Evolutionary conservation across 2,329 filamentous ascomycete genomes (phyloP), one percentile per base, ranked within the genome.

Genomic region (Elsinoe necatrix): DNA sequence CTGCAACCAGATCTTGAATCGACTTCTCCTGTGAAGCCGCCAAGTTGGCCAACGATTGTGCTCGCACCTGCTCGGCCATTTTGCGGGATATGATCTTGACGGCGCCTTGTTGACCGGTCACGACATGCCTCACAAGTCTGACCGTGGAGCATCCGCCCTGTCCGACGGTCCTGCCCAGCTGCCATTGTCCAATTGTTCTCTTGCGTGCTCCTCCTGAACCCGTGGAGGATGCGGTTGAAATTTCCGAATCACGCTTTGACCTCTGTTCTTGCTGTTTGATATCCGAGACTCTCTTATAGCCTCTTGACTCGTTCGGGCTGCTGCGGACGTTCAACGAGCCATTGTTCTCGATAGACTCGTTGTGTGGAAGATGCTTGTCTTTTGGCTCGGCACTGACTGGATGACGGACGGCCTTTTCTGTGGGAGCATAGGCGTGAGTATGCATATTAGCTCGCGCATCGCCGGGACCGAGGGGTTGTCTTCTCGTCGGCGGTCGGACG

Each of bases 81-180:
- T 70, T 69, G 70, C 95, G 91, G 58, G 89, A 89, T 25, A 98
- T 88, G 65, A 98, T 97, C 75, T 98, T 98, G 67, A 96, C 87
- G 1, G 93, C 93, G 3, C 90, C 93, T 51, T 85, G 79, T 65
- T 95, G 86, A 8, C 87, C 82, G 3, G 89, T 93, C 56, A 66
- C 65, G 20, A 82, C 72, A 72, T 98, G 91, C 61, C 89, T 84
- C 20, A 92, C 95, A 34, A 93, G 76, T 56, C 92, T 82, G 14
- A 98, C 93, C 25, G 89, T 83, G 12, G 90, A 92, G 51, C 89
- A 95, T 1, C 91, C 90, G 2, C 93, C 93, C 64, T 89, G 87
- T 0, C 93, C 93, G 25, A 98, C 78, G 0, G 88, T 95, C 68
- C 82, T 89, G 5, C 93, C 93, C 2, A 98, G 75, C 62, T 92